Percentiles rank a stretch among this genome's conserved stretches.
Evolutionary conservation across 176 grass and related monocot genomes (phyloP).

Genomic region (Ensete ventricosum): DNA sequence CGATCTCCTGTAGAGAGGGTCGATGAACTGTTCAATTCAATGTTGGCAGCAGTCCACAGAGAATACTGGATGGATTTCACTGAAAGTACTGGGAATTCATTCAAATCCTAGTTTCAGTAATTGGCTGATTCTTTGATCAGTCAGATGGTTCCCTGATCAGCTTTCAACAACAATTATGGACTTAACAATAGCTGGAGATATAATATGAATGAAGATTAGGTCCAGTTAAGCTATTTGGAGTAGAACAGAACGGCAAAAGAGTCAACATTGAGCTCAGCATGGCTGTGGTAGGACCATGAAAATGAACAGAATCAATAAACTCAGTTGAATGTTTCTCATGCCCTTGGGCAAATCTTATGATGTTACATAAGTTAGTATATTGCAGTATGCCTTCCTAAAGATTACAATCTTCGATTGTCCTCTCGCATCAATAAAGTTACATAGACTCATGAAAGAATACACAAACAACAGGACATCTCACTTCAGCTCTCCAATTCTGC

Average conservation of each 20-base stretch:
- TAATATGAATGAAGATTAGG: too few species aligned
- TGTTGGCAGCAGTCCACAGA: background rate
- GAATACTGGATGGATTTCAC: too few species aligned
- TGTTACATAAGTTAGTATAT: background rate
- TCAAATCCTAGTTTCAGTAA: too few species aligned
- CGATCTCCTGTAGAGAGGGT: background rate
- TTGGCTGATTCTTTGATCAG: too few species aligned
- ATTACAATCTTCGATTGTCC: background rate
- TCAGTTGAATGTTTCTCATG: constrained; percentile 5
- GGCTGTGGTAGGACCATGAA: too few species aligned
- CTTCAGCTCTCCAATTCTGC: background rate
- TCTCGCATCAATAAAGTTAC: background rate
- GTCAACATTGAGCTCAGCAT: background rate
- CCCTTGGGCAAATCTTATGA: background rate
- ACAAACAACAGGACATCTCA: background rate
- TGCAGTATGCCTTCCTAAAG: background rate
- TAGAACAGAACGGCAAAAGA: too few species aligned
- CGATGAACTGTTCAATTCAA: background rate
- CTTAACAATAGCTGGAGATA: too few species aligned
- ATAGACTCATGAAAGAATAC: background rate
- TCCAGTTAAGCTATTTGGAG: too few species aligned
- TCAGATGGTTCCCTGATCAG: too few species aligned
- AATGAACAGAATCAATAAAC: background rate
- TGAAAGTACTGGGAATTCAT: too few species aligned
- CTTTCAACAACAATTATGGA: too few species aligned